Evolutionary conservation across 257 asterid genomes (phyloP).

Genomic region (Solanum pinnatisectum): DNA sequence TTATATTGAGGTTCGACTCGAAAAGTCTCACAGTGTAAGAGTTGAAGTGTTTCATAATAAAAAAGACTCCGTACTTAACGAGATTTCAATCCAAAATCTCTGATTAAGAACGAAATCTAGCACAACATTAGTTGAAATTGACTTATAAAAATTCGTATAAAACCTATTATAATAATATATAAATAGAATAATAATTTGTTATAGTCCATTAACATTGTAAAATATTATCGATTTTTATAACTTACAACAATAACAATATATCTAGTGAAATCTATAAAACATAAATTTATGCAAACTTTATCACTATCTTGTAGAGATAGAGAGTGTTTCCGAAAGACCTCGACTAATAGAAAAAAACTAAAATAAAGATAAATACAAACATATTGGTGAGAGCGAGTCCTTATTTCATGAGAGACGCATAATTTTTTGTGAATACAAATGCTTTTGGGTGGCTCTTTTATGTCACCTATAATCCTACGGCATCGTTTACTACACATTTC

Average conservation of each 20-base stretch:
- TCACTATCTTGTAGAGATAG: neutral
- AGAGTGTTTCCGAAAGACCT: neutral
- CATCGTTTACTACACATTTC: neutral
- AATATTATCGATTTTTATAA: neutral
- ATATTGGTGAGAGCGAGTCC: slow-evolving; percentile 25
- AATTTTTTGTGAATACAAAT: slow-evolving; percentile 35
- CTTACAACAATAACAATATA: neutral
- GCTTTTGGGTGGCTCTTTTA: slow-evolving; percentile 33
- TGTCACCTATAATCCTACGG: slow-evolving; percentile 16
- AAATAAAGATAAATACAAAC: neutral
- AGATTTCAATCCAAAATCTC: neutral
- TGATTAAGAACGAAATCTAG: too few species aligned
- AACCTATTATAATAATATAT: neutral
- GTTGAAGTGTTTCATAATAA: neutral
- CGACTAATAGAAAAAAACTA: neutral
- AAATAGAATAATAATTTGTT: neutral
- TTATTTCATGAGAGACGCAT: slow-evolving; percentile 17
- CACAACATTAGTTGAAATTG: too few species aligned
- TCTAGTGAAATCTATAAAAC: fast-evolving
- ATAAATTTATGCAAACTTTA: too few species aligned
- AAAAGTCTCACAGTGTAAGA: neutral
- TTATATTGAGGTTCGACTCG: too few species aligned
- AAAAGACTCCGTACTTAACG: neutral
- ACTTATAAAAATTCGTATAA: neutral
- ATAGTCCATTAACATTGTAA: neutral